Conservation (phyloP, 192 early-diverging fungal species). For the Jimgerdemannia flammicorona region DNA sequence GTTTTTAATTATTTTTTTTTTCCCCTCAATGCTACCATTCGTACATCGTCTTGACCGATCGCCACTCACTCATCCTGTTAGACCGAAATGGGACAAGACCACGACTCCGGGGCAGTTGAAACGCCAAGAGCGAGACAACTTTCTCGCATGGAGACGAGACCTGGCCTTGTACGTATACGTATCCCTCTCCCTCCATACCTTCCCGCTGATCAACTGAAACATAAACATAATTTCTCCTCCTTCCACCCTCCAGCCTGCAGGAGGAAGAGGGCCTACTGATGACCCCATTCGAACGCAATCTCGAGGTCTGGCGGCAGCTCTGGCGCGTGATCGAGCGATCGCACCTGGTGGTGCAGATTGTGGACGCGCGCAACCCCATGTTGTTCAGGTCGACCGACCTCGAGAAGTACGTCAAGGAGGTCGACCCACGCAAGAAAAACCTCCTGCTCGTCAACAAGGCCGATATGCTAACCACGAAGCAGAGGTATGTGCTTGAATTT, state of each 20-base stretch:
- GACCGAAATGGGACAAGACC: constrained; percentile 82
- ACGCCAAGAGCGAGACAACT: constrained; percentile 75
- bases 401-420: constrained; percentile 88
- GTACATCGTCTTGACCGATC: too few relatives aligned
- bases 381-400: constrained; percentile 89
- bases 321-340: constrained; percentile 99
- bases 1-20: constrained; percentile 24
- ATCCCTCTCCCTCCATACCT: constrained; percentile 5
- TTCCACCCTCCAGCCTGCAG: constrained; percentile 55
- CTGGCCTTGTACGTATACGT: constrained; percentile 58
- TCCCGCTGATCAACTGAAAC: constrained; percentile 15
- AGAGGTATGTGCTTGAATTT: constrained; percentile 48
- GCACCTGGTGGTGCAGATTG: constrained; percentile 95
- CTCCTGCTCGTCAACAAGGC: constrained; percentile 98
- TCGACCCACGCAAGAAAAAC: constrained; percentile 81
- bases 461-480: constrained; percentile 87
- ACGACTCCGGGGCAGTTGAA: constrained; percentile 84
- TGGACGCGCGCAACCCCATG: constrained; percentile 95
- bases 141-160: constrained; percentile 89
- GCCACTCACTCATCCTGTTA: neutral
- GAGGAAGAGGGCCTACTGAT: constrained; percentile 91
- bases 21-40: too few relatives aligned
- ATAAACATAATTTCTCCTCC: neutral
- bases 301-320: constrained; percentile 98
- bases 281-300: constrained; percentile 97